A percentile compares a stretch with the other conserved stretches of the same genome.
Evolutionary conservation across 139 green algal species (phyloP).

Genomic region (Nannochloris sp.): DNA sequence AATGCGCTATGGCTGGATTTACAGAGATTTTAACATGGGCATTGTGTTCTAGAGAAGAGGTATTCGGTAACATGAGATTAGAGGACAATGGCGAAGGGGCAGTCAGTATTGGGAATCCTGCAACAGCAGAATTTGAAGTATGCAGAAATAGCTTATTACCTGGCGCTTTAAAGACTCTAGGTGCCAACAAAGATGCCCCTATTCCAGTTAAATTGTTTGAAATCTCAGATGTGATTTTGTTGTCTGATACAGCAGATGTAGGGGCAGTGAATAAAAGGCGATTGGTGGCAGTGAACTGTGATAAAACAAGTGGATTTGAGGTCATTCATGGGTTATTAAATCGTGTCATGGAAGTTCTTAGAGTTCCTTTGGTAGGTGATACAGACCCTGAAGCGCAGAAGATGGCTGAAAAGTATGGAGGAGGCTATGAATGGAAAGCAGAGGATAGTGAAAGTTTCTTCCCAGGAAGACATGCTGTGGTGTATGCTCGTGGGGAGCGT

Average conservation of each 20-base stretch:
- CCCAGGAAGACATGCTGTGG: slow-evolving; percentile 54
- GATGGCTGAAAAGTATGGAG: slow-evolving; percentile 14
- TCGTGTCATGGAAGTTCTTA: slow-evolving; percentile 89
- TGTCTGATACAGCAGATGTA: slow-evolving; percentile 45
- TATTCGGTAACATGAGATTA: slow-evolving; percentile 69
- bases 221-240: slow-evolving; percentile 74
- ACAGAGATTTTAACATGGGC: slow-evolving; percentile 79
- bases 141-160: slow-evolving; percentile 48
- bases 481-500: slow-evolving; percentile 29
- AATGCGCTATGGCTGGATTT: slow-evolving; percentile 75
- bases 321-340: slow-evolving; percentile 94
- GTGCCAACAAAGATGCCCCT: slow-evolving; percentile 82
- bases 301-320: slow-evolving; percentile 82
- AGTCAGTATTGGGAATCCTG: slow-evolving; percentile 89
- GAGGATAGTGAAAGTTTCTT: slow-evolving; percentile 75
- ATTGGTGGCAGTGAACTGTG: slow-evolving; percentile 79
- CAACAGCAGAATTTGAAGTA: slow-evolving; percentile 90
- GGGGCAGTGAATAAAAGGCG: slow-evolving; percentile 84
- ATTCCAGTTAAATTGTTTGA: slow-evolving; percentile 95
- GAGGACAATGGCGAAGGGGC: slow-evolving; percentile 61
- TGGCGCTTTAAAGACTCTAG: slow-evolving; percentile 88
- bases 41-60: slow-evolving; percentile 82
- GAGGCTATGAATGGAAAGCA: slow-evolving; percentile 64
- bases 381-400: not conserved
- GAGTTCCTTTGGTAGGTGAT: slow-evolving; percentile 52